phyloP scores from a whole-genome alignment of 768 basidiomycete species.

The Kwoniella dendrophila region DNA sequence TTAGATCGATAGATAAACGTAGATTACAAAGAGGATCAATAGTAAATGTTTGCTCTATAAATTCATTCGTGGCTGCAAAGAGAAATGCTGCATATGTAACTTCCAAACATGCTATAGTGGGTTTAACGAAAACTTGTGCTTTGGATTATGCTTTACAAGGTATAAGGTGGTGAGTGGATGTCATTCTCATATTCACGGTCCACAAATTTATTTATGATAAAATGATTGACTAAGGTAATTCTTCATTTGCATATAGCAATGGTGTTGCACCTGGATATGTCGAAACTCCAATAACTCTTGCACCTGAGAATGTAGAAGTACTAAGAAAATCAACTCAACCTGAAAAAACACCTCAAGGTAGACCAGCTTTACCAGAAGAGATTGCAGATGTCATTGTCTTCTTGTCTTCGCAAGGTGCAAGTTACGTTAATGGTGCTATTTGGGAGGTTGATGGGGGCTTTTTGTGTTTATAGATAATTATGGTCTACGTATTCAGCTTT shows the following conservation, averaged over 20 bases:
- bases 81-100: slow-evolving; percentile 15
- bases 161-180: slow-evolving; percentile 13
- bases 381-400: slow-evolving; percentile 20
- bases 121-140: slow-evolving; percentile 15
- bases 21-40: slow-evolving; percentile 13
- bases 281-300: slow-evolving; percentile 12
- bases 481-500: neutral
- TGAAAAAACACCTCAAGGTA: slow-evolving; percentile 13
- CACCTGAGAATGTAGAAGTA: slow-evolving; percentile 14
- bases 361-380: slow-evolving; percentile 13
- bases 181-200: neutral
- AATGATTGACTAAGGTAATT: neutral
- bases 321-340: slow-evolving; percentile 13
- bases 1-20: neutral
- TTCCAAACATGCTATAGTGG: slow-evolving; percentile 19
- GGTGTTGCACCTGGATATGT: slow-evolving; percentile 15
- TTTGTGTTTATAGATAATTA: neutral
- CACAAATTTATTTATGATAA: neutral
- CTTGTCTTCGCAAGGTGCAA: slow-evolving; percentile 9
- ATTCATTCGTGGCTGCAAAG: slow-evolving; percentile 16
- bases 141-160: slow-evolving; percentile 9
- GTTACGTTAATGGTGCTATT: slow-evolving; percentile 17
- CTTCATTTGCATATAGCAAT: neutral
- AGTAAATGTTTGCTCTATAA: slow-evolving; percentile 18
- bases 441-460: slow-evolving; percentile 22